These are phyloP conservation scores for Trypanosoma melophagium DNA, from an alignment of 208 protist species.

Conservation along the genomic window DNA sequence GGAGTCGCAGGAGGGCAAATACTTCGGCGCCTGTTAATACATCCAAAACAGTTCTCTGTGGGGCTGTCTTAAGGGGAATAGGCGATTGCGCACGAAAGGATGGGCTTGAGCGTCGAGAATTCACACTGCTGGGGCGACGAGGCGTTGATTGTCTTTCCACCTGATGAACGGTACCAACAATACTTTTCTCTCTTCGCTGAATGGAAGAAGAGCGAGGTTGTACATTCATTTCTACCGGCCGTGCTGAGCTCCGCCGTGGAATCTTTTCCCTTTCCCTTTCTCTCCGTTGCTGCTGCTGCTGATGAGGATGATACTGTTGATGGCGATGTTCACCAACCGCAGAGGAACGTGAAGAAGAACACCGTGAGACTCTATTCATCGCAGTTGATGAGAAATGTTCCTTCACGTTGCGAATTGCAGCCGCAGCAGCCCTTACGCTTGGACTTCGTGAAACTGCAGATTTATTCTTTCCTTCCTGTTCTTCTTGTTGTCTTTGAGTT, in stretches of 20 bases:
- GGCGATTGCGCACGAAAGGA: neutral
- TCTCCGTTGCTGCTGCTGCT: too few relatives aligned
- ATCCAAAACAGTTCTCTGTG: constrained; percentile 44
- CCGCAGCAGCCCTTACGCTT: neutral
- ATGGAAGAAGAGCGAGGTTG: neutral
- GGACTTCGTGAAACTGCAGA: neutral
- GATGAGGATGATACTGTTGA: too few relatives aligned
- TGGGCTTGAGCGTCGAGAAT: neutral
- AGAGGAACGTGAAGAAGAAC: neutral
- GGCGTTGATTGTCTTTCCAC: neutral
- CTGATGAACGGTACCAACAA: neutral
- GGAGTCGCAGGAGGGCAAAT: constrained; percentile 72
- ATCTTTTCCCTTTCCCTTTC: too few relatives aligned
- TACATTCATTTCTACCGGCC: neutral
- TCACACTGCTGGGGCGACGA: neutral
- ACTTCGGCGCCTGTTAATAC: constrained; percentile 70
- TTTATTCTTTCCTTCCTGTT: neutral
- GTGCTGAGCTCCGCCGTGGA: too few relatives aligned
- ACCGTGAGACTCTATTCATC: neutral
- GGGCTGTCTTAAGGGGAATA: constrained; percentile 27
- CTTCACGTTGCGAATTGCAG: constrained; percentile 2
- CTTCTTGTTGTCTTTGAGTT: neutral
- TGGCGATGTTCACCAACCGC: too few relatives aligned
- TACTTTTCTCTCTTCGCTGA: neutral
- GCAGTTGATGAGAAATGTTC: neutral